These are phyloP conservation scores for Pouteria campechiana DNA, from an alignment of 179 eudicot genomes.

Conservation along the genomic window DNA sequence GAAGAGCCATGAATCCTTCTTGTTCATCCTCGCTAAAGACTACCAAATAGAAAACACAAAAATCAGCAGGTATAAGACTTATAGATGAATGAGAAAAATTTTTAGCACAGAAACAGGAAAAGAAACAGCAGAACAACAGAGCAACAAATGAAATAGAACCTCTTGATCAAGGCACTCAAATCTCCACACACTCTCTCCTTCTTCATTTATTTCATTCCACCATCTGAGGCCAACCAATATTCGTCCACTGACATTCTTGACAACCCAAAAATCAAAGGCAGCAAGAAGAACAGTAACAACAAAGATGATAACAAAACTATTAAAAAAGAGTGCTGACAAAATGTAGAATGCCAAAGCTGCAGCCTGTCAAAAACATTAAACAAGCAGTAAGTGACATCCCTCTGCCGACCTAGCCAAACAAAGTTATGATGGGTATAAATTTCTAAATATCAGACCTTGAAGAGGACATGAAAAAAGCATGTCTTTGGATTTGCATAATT, in stretches of 20 bases:
- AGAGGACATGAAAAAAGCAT: conserved; percentile 87
- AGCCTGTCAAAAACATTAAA: conserved; percentile 34
- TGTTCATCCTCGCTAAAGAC: conserved; percentile 93
- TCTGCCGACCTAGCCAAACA: background rate
- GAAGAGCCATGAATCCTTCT: conserved; percentile 96
- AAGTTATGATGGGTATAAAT: background rate
- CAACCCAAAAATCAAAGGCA: conserved; percentile 97
- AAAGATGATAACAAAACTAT: conserved; percentile 85
- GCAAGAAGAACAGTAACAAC: conserved; percentile 85
- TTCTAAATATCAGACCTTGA: conserved; percentile 48
- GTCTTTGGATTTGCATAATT: conserved; percentile 78
- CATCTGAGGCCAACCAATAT: conserved; percentile 94
- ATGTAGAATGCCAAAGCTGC: conserved; percentile 90
- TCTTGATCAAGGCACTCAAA: conserved; percentile 98
- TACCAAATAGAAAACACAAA: conserved; percentile 11
- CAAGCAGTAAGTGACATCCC: background rate
- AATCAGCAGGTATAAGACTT: background rate
- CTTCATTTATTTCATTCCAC: conserved; percentile 96
- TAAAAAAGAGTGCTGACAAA: conserved; percentile 77
- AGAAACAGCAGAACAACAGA: background rate
- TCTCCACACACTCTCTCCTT: conserved; percentile 92
- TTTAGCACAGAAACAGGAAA: background rate
- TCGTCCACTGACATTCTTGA: conserved; percentile 97
- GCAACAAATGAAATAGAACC: conserved; percentile 20
- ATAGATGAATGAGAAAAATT: background rate